Percentiles rank a stretch among this genome's conserved stretches.
These are phyloP conservation scores for Penicillium sclerotiorum DNA, from an alignment of 2,329 filamentous ascomycete genomes.

Conservation along the genomic window DNA sequence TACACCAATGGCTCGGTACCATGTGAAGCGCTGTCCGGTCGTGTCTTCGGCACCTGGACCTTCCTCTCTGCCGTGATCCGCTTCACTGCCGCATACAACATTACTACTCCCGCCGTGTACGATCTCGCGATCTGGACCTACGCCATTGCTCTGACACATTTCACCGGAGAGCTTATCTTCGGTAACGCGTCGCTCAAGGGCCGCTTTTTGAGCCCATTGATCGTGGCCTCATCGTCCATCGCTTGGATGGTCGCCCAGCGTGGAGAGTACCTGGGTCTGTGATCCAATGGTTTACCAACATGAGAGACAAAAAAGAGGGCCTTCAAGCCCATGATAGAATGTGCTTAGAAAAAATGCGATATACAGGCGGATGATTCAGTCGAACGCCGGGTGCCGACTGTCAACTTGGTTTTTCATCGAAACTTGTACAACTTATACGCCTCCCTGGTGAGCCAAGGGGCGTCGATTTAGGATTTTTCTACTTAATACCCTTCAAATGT, in stretches of 20 bases:
- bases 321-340: too few relatives aligned
- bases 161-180: constrained; percentile 77
- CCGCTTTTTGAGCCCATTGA: constrained; percentile 61
- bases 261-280: constrained; percentile 35
- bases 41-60: constrained; percentile 88
- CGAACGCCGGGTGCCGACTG: too few relatives aligned
- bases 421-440: too few relatives aligned
- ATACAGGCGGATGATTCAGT: too few relatives aligned
- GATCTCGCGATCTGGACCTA: constrained; percentile 82
- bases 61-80: constrained; percentile 75
- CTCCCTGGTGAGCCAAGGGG: too few relatives aligned
- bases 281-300: constrained; percentile 2
- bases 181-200: constrained; percentile 69
- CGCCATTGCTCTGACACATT: constrained; percentile 75
- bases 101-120: constrained; percentile 72
- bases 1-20: constrained; percentile 63
- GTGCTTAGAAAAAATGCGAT: too few relatives aligned
- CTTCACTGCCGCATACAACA: constrained; percentile 81
- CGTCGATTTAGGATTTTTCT: too few relatives aligned
- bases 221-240: constrained; percentile 58
- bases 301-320: neutral
- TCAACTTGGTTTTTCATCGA: too few relatives aligned
- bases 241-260: constrained; percentile 66
- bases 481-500: neutral
- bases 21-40: constrained; percentile 73